Conservation (phyloP, 208 protist species). For the Leishmania gerbilli region DNA sequence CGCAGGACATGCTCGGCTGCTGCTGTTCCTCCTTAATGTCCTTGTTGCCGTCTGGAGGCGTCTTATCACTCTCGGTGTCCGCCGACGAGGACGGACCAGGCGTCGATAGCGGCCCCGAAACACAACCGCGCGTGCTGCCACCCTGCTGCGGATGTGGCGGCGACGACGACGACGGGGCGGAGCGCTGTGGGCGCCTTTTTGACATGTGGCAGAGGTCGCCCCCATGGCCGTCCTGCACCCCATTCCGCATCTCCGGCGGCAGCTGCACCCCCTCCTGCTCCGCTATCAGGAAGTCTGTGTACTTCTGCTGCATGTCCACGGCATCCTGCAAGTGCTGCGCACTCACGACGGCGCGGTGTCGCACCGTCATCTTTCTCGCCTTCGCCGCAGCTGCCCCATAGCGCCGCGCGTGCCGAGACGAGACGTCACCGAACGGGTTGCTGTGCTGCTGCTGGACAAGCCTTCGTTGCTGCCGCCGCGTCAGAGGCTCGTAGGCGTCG, state of each 20-base stretch:
- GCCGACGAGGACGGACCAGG: not conserved
- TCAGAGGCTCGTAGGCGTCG: slow-evolving; percentile 63
- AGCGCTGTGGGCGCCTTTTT: not conserved
- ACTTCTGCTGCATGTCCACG: slow-evolving; percentile 12
- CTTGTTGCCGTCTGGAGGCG: not conserved
- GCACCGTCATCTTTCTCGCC: slow-evolving; percentile 19
- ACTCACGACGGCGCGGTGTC: slow-evolving; percentile 12
- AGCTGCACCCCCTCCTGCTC: slow-evolving; percentile 20
- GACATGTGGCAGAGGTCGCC: slow-evolving; percentile 1
- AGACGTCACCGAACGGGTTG: slow-evolving; percentile 20
- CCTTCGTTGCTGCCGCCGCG: slow-evolving; percentile 43
- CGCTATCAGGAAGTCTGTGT: slow-evolving; percentile 18
- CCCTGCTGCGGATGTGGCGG: not conserved
- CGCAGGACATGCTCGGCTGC: slow-evolving; percentile 4
- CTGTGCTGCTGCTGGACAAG: slow-evolving; percentile 23
- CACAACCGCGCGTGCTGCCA: not conserved
- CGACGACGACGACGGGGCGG: not conserved
- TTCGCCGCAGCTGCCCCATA: slow-evolving; percentile 20
- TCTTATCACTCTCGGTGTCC: not conserved
- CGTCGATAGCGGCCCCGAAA: not conserved
- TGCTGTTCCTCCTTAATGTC: not conserved
- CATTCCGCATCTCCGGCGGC: not conserved
- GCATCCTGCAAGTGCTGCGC: slow-evolving; percentile 22
- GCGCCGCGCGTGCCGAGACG: slow-evolving; percentile 19
- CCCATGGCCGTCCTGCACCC: not conserved